A percentile compares a stretch with the other conserved stretches of the same genome.
Conservation (phyloP, 305 asterid genomes). For the Fraxinus paxiana region DNA sequence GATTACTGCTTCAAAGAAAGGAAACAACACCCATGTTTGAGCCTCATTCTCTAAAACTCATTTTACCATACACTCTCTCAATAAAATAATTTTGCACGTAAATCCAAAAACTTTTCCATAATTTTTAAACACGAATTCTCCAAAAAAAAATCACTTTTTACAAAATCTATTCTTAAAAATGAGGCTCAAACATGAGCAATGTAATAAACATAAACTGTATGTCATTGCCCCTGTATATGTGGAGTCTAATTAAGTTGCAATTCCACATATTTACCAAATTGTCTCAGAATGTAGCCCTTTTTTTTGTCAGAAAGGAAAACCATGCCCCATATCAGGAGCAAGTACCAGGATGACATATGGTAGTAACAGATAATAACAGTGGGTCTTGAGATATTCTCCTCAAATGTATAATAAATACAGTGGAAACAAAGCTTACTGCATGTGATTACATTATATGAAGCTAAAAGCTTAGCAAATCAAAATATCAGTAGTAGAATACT, state of each 20-base stretch:
- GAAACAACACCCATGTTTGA: not conserved
- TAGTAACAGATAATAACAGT: not conserved
- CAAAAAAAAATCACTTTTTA: not conserved
- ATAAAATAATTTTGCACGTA: not conserved
- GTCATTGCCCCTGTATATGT: not conserved
- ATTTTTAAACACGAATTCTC: not conserved
- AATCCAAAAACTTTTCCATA: not conserved
- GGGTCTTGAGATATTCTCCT: not conserved
- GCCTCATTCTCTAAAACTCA: not conserved
- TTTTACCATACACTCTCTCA: not conserved
- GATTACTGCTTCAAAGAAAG: slow-evolving; percentile 8
- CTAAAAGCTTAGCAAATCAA: slow-evolving; percentile 9
- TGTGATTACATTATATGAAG: not conserved
- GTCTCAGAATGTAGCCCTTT: not conserved
- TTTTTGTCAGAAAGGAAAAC: not conserved
- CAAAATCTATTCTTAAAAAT: not conserved
- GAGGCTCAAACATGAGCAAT: not conserved
- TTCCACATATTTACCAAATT: not conserved
- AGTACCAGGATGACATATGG: not conserved
- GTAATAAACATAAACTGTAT: not conserved
- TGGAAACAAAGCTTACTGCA: slow-evolving; percentile 1
- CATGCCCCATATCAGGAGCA: not conserved
- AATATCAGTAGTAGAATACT: not conserved
- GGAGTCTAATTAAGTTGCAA: not conserved
- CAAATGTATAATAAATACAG: slow-evolving; percentile 1